Base-by-base conservation (phyloP, 352 stramenopile species). In the Pythium biforme region DNA sequence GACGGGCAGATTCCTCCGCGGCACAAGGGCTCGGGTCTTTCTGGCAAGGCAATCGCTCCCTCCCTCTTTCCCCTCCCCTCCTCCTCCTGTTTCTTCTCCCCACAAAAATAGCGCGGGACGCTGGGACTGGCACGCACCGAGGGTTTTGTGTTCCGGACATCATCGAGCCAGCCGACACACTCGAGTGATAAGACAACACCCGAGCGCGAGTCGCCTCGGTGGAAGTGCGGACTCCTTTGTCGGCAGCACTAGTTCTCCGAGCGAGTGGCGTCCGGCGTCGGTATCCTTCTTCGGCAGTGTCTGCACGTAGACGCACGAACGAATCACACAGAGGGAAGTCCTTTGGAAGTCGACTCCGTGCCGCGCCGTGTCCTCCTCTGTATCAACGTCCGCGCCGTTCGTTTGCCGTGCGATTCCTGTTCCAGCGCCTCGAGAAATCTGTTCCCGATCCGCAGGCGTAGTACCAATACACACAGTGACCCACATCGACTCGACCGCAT, bases 161-260 rank as follows among this genome's bases (percentile, higher is more conserved):
- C 45, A 63, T 49, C 56, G 39, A 63, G 56, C 56, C 56, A 62
- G 55, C 55, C 50, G 31, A 34, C 31, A 20, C 17, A 29, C 55
- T 37, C 15, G 43, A 50, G 54, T 47, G 55, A 55, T 62, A 62
- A 54, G 55, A 61, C 43, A 37, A 22, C 26, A 20, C 20, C 45
- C 37, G 37, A 19, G 37, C 31, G 31, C 37, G 37, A 43, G 37
- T 43, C 37, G 37, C 37, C 37, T 43, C 37, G 37, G 37, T 43
- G 37, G 37, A 43, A 43, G 14, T n/a, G 37, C 31, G 47, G 12
- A 26, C 26, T 34, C 15, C 31, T 12, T 23, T 19, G 17, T 43
- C 19, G 27, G 29, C 41, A 48, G 37, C 9, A 7, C 4, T n/a
- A 19, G 37, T n/a, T 43, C 37, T 43, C 11, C 37, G 37, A 43